Evolutionary conservation across 805 yeast species (phyloP).

Genomic region (Candida sakaeoensis): DNA sequence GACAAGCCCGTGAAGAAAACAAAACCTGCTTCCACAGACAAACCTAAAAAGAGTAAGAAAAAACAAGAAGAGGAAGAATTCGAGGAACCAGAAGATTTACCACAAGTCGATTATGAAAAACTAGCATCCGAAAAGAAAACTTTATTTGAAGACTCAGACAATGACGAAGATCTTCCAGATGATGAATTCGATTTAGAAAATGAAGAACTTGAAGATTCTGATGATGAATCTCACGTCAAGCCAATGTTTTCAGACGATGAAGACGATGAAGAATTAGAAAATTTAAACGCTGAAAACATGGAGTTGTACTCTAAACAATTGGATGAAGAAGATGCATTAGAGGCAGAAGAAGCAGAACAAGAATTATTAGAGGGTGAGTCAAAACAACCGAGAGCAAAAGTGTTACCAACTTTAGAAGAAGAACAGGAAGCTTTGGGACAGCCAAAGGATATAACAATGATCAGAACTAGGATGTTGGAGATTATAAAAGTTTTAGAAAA

Average conservation of each 20-base stretch:
- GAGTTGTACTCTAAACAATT: slow-evolving; percentile 68
- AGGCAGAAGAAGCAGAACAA: slow-evolving; percentile 45
- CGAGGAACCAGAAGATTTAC: slow-evolving; percentile 41
- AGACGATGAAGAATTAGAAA: slow-evolving; percentile 55
- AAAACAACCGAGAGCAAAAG: slow-evolving; percentile 68
- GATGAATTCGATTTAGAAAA: slow-evolving; percentile 39
- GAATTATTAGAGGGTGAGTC: slow-evolving; percentile 58
- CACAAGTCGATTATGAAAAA: slow-evolving; percentile 62
- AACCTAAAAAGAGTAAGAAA: slow-evolving; percentile 18
- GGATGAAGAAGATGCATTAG: slow-evolving; percentile 53
- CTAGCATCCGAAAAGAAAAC: slow-evolving; percentile 67
- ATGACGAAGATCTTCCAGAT: slow-evolving; percentile 37
- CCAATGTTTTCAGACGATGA: slow-evolving; percentile 85
- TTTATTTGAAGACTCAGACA: slow-evolving; percentile 72
- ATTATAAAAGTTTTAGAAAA: slow-evolving; percentile 91
- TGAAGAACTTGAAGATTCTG: slow-evolving; percentile 45
- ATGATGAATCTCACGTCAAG: slow-evolving; percentile 54
- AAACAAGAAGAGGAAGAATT: slow-evolving; percentile 24
- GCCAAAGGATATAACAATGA: slow-evolving; percentile 73
- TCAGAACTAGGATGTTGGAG: slow-evolving; percentile 93
- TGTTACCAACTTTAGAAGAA: slow-evolving; percentile 69
- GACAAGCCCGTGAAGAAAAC: slow-evolving; percentile 8
- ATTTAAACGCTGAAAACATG: slow-evolving; percentile 76
- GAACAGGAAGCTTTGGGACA: slow-evolving; percentile 51
- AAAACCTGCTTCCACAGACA: slow-evolving; percentile 8